Evolutionary conservation across 768 basidiomycete genomes (phyloP).

Genomic region (Mrakia gelida): DNA sequence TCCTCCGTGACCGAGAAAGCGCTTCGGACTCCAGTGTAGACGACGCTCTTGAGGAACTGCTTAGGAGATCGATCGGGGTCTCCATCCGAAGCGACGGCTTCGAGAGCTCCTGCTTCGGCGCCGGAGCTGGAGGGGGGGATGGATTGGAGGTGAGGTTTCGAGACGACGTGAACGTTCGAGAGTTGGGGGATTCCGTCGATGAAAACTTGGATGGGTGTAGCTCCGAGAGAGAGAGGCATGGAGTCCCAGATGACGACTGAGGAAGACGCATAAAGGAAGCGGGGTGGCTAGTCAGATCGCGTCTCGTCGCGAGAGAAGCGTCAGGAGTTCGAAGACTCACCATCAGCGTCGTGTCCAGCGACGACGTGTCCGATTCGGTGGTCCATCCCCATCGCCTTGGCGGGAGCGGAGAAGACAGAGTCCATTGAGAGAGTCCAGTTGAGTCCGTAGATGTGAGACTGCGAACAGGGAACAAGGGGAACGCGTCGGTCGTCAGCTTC

Average conservation of each 20-base stretch:
- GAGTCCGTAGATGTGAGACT: constrained; percentile 20
- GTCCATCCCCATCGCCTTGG: constrained; percentile 65
- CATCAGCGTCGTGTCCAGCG: constrained; percentile 67
- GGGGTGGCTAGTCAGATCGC: too few species aligned
- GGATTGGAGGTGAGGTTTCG: constrained; percentile 39
- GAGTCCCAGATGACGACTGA: constrained; percentile 38
- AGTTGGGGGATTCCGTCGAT: constrained; percentile 78
- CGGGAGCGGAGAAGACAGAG: constrained; percentile 72
- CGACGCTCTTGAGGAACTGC: constrained; percentile 7
- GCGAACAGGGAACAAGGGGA: constrained; percentile 67
- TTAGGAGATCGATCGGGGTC: constrained; percentile 37
- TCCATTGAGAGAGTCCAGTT: not conserved
- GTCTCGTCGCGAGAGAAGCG: constrained; percentile 46
- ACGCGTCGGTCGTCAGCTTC: constrained; percentile 66
- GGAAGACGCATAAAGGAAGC: too few species aligned
- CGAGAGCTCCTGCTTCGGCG: constrained; percentile 64
- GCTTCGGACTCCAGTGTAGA: constrained; percentile 30
- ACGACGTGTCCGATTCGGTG: constrained; percentile 75
- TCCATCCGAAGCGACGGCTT: constrained; percentile 55
- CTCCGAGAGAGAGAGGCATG: constrained; percentile 71
- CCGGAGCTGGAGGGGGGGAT: constrained; percentile 54
- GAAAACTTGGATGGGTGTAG: constrained; percentile 73
- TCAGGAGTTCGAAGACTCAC: constrained; percentile 55
- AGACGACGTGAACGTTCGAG: constrained; percentile 21
- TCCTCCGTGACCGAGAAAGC: constrained; percentile 64